Base-by-base conservation (phyloP, 805 yeast species). In the Myxozyma kluyveri region DNA sequence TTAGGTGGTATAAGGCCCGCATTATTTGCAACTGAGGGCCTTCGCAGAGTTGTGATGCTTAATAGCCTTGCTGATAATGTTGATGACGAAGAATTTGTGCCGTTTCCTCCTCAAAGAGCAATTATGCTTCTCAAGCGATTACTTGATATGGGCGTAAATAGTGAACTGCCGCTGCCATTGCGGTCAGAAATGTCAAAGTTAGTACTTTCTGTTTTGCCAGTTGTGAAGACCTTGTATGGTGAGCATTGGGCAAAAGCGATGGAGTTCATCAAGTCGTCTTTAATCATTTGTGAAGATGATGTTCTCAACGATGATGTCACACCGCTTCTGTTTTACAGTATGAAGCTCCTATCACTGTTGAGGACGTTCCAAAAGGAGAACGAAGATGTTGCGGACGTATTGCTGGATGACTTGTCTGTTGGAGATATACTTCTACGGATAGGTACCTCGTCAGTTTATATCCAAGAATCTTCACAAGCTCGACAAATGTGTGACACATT, bases 21-120 rank as follows among this genome's bases (percentile, higher is more conserved):
- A 1, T 19, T 76, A 29, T 72, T 82, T 10, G 46, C 74, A 5
- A 42, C 62, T 2, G 64, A 64, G 2, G 84, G 84, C 0, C 64
- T 80, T 32, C 67, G 65, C 14, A 74, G 76, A 65, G 52, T 85
- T 3, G 69, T 80, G 1, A 59, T 82, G 2, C 67, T 84, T 36
- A 74, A 72, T 42, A 71, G 74, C 51, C 44, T 67, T 72, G 56
- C 71, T 80, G 52, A 21, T 43, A 1, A 24, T 40, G 54, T 54
- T 2, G 61, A 69, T 18, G 72, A 67, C 17, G 56, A 56, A 21
- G 62, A 49, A 1, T 69, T 67, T 41, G 67, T 65, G n/a, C 73
- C 81, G 1, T 68, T 86, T 23, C 84, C 87, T 4, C 72, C 77
- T 2, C 89, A 82, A 62, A 75, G 93, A 59, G 69, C 84, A 36